Percentiles rank a stretch among this genome's conserved stretches.
Evolutionary conservation across 176 grass and related monocot species (phyloP).

Genomic region (Stipa capillata): DNA sequence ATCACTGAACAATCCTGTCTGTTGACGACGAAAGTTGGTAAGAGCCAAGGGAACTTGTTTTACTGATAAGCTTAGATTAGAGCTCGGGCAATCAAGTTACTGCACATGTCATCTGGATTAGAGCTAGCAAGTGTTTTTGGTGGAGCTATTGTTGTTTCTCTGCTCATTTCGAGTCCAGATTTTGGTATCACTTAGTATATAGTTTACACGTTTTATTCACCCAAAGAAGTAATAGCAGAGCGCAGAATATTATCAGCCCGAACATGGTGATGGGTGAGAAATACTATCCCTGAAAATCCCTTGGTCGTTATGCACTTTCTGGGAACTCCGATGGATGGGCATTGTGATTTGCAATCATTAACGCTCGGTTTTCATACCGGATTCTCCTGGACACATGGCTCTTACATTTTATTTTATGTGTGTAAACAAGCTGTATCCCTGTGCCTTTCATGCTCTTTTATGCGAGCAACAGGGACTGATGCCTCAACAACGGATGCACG

Average conservation of each 20-base stretch:
- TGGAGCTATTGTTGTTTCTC: background rate
- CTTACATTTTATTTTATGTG: background rate
- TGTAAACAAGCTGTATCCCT: background rate
- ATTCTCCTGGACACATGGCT: background rate
- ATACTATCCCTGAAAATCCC: background rate
- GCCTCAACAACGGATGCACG: background rate
- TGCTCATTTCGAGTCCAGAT: background rate
- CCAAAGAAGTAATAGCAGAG: background rate
- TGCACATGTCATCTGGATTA: background rate
- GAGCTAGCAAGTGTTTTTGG: background rate
- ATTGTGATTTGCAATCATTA: background rate
- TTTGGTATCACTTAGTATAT: constrained; percentile 13
- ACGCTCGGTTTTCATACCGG: background rate
- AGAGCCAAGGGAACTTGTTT: background rate
- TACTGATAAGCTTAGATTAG: constrained; percentile 17
- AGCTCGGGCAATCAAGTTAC: background rate
- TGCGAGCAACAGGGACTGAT: background rate
- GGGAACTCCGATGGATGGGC: background rate
- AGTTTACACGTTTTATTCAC: background rate
- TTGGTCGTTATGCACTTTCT: background rate
- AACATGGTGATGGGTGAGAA: background rate
- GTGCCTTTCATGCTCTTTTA: background rate
- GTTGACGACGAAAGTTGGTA: background rate
- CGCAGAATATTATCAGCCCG: background rate
- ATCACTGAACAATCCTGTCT: background rate